phyloP scores from a whole-genome alignment of 257 asterid genomes.

The Lycium barbarum region DNA sequence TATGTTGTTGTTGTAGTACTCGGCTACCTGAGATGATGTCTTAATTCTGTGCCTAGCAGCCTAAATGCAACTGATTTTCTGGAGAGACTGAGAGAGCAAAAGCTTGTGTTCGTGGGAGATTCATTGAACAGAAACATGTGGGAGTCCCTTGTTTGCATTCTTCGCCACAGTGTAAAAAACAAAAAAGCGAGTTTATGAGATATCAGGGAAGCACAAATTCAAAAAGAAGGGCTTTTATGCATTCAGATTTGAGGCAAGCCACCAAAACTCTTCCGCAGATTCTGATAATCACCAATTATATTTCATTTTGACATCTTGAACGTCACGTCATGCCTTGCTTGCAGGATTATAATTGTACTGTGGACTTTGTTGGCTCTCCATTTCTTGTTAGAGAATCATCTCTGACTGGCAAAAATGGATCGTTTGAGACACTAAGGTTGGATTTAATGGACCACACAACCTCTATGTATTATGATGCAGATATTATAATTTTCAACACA shows the following conservation, averaged over 20 bases:
- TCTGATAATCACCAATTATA: neutral
- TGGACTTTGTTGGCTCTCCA: conserved; percentile 89
- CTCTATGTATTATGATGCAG: conserved; percentile 88
- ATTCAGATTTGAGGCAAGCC: conserved; percentile 81
- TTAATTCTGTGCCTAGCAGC: conserved; percentile 37
- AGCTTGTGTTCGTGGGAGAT: conserved; percentile 86
- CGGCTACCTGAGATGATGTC: too few relatives aligned
- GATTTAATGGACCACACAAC: conserved; percentile 85
- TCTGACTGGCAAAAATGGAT: conserved; percentile 59
- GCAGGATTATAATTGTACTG: conserved; percentile 86
- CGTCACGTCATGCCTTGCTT: conserved; percentile 30
- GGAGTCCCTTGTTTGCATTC: conserved; percentile 94
- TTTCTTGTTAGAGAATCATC: conserved; percentile 80
- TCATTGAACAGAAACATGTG: conserved; percentile 96
- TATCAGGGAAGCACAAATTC: conserved; percentile 84
- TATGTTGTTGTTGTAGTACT: too few relatives aligned
- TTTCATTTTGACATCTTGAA: neutral
- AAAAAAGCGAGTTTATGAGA: conserved; percentile 77
- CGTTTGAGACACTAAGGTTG: conserved; percentile 78
- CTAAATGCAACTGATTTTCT: conserved; percentile 85
- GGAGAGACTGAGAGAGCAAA: conserved; percentile 78
- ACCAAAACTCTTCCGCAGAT: conserved; percentile 6
- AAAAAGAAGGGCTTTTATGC: conserved; percentile 92
- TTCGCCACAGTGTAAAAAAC: conserved; percentile 73
- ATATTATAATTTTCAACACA: conserved; percentile 79